phyloP scores from a whole-genome alignment of 192 early-diverging fungal species.

The Glomus cerebriforme region DNA sequence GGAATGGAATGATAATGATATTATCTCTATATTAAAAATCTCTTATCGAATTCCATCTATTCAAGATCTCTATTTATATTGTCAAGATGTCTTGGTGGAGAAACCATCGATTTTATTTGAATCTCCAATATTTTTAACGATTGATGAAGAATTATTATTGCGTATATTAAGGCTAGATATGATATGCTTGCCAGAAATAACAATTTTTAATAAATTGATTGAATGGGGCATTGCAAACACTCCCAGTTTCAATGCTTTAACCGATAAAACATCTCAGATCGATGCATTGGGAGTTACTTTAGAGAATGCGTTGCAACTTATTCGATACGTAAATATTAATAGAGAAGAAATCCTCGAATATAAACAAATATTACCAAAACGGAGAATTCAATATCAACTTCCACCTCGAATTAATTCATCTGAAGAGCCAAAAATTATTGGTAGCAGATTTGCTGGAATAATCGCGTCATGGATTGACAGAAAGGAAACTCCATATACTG shows the following conservation, averaged over 20 bases:
- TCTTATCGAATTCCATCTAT: slow-evolving; percentile 1
- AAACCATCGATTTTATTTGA: slow-evolving; percentile 14
- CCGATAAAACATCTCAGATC: not conserved
- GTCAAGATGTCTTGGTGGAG: not conserved
- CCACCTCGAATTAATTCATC: not conserved
- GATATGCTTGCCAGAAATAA: slow-evolving; percentile 1
- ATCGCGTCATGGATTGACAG: not conserved
- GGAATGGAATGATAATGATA: slow-evolving; percentile 4
- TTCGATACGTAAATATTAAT: slow-evolving; percentile 2
- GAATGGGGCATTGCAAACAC: slow-evolving; percentile 20
- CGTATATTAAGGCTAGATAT: not conserved
- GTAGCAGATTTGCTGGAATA: slow-evolving; percentile 7
- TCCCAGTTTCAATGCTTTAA: not conserved
- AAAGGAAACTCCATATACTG: not conserved
- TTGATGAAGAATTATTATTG: slow-evolving; percentile 11
- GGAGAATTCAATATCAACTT: not conserved
- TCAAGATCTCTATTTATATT: slow-evolving; percentile 17
- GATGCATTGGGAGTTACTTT: slow-evolving; percentile 1
- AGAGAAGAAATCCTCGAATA: not conserved
- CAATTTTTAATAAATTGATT: slow-evolving; percentile 12
- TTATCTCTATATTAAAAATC: not conserved
- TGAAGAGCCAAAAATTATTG: not conserved
- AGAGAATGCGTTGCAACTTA: not conserved
- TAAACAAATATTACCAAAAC: not conserved
- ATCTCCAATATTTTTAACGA: not conserved